phyloP scores from a whole-genome alignment of 176 grass and related monocot genomes.

The Musa troglodytarum region DNA sequence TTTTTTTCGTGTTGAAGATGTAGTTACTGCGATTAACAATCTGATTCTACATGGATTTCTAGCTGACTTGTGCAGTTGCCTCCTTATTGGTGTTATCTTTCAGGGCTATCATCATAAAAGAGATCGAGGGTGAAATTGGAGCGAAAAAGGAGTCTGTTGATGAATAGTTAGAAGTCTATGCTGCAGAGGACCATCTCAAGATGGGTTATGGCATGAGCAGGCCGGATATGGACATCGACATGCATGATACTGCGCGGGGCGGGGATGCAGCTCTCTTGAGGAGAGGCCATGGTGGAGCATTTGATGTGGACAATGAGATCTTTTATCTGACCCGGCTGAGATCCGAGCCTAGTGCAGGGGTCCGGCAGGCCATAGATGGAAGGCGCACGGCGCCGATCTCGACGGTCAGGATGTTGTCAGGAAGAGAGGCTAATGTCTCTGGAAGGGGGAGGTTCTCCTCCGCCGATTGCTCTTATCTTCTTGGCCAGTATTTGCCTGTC shows the following conservation, averaged over 20 bases:
- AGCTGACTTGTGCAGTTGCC: neutral
- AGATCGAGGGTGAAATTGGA: neutral
- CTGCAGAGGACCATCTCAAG: neutral
- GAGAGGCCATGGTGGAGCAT: constrained; percentile 28
- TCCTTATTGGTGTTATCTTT: neutral
- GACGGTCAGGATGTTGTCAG: constrained; percentile 48
- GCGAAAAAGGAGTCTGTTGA: neutral
- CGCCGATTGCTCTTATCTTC: constrained; percentile 50
- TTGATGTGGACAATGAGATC: constrained; percentile 63
- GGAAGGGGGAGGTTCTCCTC: constrained; percentile 56
- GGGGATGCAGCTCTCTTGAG: neutral
- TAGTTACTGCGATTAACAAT: no score
- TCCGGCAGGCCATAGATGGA: constrained; percentile 27
- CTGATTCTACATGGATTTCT: no score
- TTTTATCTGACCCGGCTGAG: constrained; percentile 54
- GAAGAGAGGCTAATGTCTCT: constrained; percentile 50
- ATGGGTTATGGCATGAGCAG: constrained; percentile 30
- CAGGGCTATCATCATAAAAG: neutral
- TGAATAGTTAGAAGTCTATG: neutral
- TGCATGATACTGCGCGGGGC: neutral
- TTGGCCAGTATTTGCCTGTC: constrained; percentile 52
- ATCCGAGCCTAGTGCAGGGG: constrained; percentile 47
- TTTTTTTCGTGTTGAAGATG: no score
- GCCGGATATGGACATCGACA: constrained; percentile 12
- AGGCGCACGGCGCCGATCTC: constrained; percentile 26